phyloP scores from a whole-genome alignment of 2,329 filamentous ascomycete species.

The Akanthomyces muscarius region DNA sequence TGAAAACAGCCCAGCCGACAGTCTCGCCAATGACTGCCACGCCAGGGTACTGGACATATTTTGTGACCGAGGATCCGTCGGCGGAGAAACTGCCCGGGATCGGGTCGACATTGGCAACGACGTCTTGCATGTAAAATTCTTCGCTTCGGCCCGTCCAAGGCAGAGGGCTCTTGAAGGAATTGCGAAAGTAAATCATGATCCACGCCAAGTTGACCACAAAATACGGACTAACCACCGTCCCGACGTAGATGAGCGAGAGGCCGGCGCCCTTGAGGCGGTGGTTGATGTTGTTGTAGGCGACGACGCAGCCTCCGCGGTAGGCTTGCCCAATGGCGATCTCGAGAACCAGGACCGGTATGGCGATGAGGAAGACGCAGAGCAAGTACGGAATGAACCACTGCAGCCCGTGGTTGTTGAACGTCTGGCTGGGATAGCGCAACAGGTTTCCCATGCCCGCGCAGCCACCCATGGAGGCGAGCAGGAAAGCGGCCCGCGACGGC shows the following conservation, averaged over 20 bases:
- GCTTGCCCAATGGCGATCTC: conserved; percentile 68
- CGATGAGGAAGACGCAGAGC: conserved; percentile 50
- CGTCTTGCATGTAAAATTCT: conserved; percentile 49
- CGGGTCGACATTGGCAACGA: conserved; percentile 45
- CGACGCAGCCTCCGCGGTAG: conserved; percentile 51
- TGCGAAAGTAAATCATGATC: conserved; percentile 57
- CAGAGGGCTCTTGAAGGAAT: conserved; percentile 51
- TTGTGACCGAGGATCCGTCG: conserved; percentile 35
- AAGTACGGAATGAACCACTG: conserved; percentile 60
- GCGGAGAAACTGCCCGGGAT: conserved; percentile 35
- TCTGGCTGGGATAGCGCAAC: conserved; percentile 53
- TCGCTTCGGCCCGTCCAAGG: conserved; percentile 49
- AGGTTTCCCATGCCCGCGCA: conserved; percentile 56
- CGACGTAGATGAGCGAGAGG: conserved; percentile 48
- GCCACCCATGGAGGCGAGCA: conserved; percentile 56
- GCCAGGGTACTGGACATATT: conserved; percentile 45
- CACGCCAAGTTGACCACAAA: conserved; percentile 54
- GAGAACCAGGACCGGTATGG: conserved; percentile 52
- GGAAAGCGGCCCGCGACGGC: conserved; percentile 51
- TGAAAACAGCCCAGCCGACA: conserved; percentile 54
- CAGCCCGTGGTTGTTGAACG: conserved; percentile 57
- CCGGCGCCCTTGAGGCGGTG: conserved; percentile 51
- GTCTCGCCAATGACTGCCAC: conserved; percentile 50
- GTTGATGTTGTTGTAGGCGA: conserved; percentile 52
- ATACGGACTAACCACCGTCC: conserved; percentile 53